Evolutionary conservation across 164 flowering plant species (phyloP), one percentile per base, ranked within the genome.

Genomic region (Tetrastigma voinierianum): DNA sequence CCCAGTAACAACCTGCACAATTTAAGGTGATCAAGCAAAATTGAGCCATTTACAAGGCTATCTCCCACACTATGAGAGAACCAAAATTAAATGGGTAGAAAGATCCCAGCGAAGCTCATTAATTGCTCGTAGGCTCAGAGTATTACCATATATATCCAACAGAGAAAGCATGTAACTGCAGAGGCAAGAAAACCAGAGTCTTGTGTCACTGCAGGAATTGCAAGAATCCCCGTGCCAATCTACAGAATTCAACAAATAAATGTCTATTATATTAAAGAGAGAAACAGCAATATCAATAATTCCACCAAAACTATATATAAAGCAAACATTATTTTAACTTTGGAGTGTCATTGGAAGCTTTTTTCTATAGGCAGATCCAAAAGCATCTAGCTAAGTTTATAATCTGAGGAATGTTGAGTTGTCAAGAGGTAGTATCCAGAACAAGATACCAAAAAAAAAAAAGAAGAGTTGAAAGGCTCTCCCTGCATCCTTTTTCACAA

Each of bases 191-290:
- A 94, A 61, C 98, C 98, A 64, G 97, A 67, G 80, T 94, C 98
- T 82, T 91, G 96, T 19, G 98, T 94, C 57, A 91, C 98, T 6
- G 98, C 95, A 72, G 98, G 98, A 78, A 94, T 85, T 9, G 98
- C 98, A 15, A 94, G 86, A 19, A 94, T 94, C 69, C 98, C 98
- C 46, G 97, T 97, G 67, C 98, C 98, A 7, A 94, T 80, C 98
- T 94, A 62, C 46, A 40, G 2, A 61, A 45, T 21, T 53, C 11
- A 47, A 44, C 62, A 48, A 17, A 56, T 59, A 32, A 44, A 15
- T n/a, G 13, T 12, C 32, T 44, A 7, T 32, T 32, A 46, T 21
- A 13, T 9, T 9, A 44, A 13, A 44, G 12, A 67, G 19, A 32
- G 40, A 44, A 67, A 32, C n/a, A 13, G 6, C 2, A 25, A 43